A percentile compares a stretch with the other conserved stretches of the same genome.
Evolutionary conservation across 1,284 basidiomycete species (phyloP).

Genomic region (Ustilago sp.): DNA sequence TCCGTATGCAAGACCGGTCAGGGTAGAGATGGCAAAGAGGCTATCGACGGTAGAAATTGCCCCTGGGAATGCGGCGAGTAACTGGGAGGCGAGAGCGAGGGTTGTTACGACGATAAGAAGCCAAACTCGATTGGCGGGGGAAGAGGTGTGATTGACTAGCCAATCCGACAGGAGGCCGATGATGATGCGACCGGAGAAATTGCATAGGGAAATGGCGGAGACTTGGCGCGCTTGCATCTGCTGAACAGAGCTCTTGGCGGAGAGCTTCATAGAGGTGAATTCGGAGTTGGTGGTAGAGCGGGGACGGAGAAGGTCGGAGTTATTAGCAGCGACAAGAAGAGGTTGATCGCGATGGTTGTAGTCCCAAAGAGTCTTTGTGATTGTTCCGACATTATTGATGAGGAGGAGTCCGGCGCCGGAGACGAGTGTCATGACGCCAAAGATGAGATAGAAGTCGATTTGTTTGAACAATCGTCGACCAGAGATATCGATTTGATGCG

Average conservation of each 20-base stretch:
- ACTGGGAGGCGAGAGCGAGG: conserved; percentile 59
- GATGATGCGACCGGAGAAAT: conserved; percentile 82
- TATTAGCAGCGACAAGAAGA: conserved; percentile 22
- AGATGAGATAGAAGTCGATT: conserved; percentile 82
- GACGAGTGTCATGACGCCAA: conserved; percentile 79
- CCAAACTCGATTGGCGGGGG: conserved; percentile 53
- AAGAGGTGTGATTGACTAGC: conserved; percentile 47
- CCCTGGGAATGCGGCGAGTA: conserved; percentile 61
- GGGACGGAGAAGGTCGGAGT: conserved; percentile 7
- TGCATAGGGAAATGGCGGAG: conserved; percentile 84
- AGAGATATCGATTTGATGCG: conserved; percentile 70
- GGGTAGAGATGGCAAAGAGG: conserved; percentile 81
- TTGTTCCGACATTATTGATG: conserved; percentile 95
- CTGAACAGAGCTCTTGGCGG: conserved; percentile 72
- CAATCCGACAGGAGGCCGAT: conserved; percentile 83
- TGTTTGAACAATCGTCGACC: conserved; percentile 73
- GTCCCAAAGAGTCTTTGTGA: conserved; percentile 84
- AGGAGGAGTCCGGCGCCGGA: conserved; percentile 91
- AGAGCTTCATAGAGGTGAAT: conserved; percentile 75
- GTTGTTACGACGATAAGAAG: conserved; percentile 60
- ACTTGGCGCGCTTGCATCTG: conserved; percentile 81
- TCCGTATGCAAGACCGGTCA: conserved; percentile 82
- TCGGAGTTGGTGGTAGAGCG: conserved; percentile 13
- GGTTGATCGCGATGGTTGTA: conserved; percentile 72
- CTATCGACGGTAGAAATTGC: conserved; percentile 75